Base-by-base conservation (phyloP, 306 rosid genomes). In the Glycyrrhiza uralensis region DNA sequence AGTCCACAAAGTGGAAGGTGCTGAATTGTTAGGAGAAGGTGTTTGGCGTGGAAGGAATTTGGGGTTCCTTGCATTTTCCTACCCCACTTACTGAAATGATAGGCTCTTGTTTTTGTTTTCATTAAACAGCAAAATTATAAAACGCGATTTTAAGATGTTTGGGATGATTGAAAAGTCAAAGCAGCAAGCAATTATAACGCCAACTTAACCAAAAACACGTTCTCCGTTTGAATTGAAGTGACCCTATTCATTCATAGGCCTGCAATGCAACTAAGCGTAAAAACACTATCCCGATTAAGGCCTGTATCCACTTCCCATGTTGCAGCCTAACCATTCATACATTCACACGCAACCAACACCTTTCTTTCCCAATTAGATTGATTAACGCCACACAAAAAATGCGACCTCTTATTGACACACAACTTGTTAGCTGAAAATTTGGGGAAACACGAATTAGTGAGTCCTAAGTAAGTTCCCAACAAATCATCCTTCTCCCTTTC, bases 131-230 rank as follows among this genome's bases (percentile, higher is more conserved):
- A 1, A 11, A 30, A 17, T 28, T 22, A 35, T 68, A 51, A 68
- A 29, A 28, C 39, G 67, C 45, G 41, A 26, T 28, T 28, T 2
- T 4, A 18, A 19, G 49, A 6, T 19, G n/a, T 22, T 62, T 11
- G n/a, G n/a, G n/a, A n/a, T n/a, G n/a, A n/a, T 2, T 38, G 32
- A 22, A 38, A 63, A 63, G 72, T 74, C 79, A 74, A 74, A 29
- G 55, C 55, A 14, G 32, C n/a, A n/a, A n/a, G n/a, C n/a, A n/a
- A n/a, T n/a, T n/a, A n/a, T n/a, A n/a, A n/a, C n/a, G n/a, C n/a
- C n/a, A 63, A 36, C 18, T 58, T 62, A 6, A 62, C 6, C 32
- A 57, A 26, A 44, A 46, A 3, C 56, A 42, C 57, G 12, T 23
- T 7, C n/a, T 22, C 20, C 35, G 11, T 71, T 14, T 44, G 69